These are phyloP conservation scores for Spongiforma sp. DNA, from an alignment of 1,284 basidiomycete species.

Conservation along the genomic window DNA sequence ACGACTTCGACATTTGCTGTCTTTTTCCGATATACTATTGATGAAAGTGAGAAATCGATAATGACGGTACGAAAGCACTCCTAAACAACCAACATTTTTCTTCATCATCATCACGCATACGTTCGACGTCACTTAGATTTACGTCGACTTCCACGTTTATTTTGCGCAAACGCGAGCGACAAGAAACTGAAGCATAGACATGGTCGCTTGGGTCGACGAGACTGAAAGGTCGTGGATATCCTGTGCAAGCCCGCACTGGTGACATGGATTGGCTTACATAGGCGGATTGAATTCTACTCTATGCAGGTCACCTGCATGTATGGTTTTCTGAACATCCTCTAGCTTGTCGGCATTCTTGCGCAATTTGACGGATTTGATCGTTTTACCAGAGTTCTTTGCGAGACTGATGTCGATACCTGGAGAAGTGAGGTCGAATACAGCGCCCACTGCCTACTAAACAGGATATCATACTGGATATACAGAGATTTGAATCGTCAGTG, in stretches of 20 bases:
- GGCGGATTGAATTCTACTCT: slow-evolving; percentile 2
- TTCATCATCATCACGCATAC: slow-evolving; percentile 5
- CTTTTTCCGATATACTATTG: slow-evolving; percentile 21
- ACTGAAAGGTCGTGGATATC: slow-evolving; percentile 7
- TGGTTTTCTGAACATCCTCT: neutral
- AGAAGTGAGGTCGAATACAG: neutral
- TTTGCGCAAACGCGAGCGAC: neutral
- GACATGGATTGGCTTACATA: slow-evolving; percentile 4
- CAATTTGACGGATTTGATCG: slow-evolving; percentile 7
- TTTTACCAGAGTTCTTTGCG: slow-evolving; percentile 7
- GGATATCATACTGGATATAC: slow-evolving; percentile 14
- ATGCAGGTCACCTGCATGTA: slow-evolving; percentile 2
- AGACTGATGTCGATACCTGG: slow-evolving; percentile 18
- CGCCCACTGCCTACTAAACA: neutral
- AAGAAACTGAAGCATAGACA: slow-evolving; percentile 4
- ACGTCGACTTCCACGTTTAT: too few relatives aligned
- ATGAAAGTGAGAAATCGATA: slow-evolving; percentile 2
- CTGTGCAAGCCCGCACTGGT: neutral
- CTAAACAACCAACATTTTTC: slow-evolving; percentile 15
- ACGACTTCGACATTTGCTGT: slow-evolving; percentile 14
- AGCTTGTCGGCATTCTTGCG: neutral
- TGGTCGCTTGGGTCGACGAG: slow-evolving; percentile 1
- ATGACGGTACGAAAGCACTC: too few relatives aligned
- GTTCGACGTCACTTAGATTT: too few relatives aligned
- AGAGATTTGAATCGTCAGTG: neutral